Conservation (phyloP, 129 eudicot genomes). For the Flaveria linearis region DNA sequence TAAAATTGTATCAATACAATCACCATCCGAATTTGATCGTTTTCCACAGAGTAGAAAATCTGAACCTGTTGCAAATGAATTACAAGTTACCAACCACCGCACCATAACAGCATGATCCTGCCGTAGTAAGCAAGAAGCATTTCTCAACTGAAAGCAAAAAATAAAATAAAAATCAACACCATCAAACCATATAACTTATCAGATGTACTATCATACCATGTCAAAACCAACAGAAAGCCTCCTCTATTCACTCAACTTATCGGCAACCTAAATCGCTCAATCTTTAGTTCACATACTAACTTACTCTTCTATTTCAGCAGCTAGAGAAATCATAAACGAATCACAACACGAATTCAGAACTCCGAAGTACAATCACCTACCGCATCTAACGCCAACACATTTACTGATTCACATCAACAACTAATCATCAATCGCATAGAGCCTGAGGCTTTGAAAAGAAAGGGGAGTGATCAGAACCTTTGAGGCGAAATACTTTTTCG, state of each 20-base stretch:
- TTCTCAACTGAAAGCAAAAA: conserved; percentile 47
- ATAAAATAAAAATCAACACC: conserved; percentile 6
- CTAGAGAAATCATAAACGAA: not conserved
- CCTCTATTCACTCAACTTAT: not conserved
- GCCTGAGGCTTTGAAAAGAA: conserved; percentile 96
- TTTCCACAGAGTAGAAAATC: not conserved
- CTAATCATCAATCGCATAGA: conserved; percentile 49
- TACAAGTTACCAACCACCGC: conserved; percentile 56
- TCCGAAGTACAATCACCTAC: too few species aligned
- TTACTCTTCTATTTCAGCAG: not conserved
- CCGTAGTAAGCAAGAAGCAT: conserved; percentile 38
- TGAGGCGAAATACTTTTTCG: conserved; percentile 72
- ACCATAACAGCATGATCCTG: conserved; percentile 52
- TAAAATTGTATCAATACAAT: not conserved
- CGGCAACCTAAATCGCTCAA: conserved; percentile 14
- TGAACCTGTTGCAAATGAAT: not conserved
- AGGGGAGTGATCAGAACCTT: conserved; percentile 96
- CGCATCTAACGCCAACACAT: conserved; percentile 26
- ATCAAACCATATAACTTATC: not conserved
- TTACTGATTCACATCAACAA: conserved; percentile 3
- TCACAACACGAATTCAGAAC: not conserved
- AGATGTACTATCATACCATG: too few species aligned
- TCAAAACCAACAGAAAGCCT: not conserved
- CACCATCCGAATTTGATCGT: not conserved
- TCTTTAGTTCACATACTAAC: not conserved